Evolutionary conservation across 2,329 filamentous ascomycete genomes (phyloP), one percentile per base, ranked within the genome.

Genomic region (Emericellopsis atlantica): DNA sequence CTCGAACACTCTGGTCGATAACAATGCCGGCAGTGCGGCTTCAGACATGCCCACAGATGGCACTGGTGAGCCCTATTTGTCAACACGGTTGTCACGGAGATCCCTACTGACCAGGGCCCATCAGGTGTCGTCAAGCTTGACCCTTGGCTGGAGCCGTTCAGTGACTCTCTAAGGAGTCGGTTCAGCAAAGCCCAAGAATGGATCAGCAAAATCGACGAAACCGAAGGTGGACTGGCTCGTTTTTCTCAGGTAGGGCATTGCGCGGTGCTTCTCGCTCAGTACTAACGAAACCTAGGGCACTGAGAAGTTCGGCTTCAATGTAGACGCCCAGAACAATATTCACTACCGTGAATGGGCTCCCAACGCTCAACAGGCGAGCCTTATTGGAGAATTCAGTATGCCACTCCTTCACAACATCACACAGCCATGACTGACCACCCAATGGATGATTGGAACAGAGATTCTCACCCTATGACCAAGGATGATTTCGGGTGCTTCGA

Each of bases 271-370:
- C 11, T 16, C 15, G 21, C 22, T 29, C n/a, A 22, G 12, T 18
- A 21, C 33, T 37, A 37, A 32, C 14, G 41, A 11, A 10, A 18
- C 15, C 9, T 14, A 93, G 86, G 90, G 92, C 36, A 83, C 78
- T 46, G 87, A 96, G 55, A 81, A 73, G 46, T 95, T 84, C 55
- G 92, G 92, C 42, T 77, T 98, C 62, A 87, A 85, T 50, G 80
- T 92, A 45, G 73, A 81, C 55, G 67, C 76, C 41, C 79, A 94
- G 53, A 86, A 86, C 59, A 88, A 89, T 59, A 87, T 98, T 49
- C 70, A 73, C 43, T 98, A 98, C 62, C 76, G 87, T 51, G 92
- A 98, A 72, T 98, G 92, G 92, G 92, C 92, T 1, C 89, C 92
- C 22, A 93, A 88, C 67, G 90, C 88, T 41, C 69, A 77, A 33